A percentile compares a stretch with the other conserved stretches of the same genome.
Evolutionary conservation across 2,329 filamentous ascomycete genomes (phyloP).

Genomic region (Monosporascus sp.): DNA sequence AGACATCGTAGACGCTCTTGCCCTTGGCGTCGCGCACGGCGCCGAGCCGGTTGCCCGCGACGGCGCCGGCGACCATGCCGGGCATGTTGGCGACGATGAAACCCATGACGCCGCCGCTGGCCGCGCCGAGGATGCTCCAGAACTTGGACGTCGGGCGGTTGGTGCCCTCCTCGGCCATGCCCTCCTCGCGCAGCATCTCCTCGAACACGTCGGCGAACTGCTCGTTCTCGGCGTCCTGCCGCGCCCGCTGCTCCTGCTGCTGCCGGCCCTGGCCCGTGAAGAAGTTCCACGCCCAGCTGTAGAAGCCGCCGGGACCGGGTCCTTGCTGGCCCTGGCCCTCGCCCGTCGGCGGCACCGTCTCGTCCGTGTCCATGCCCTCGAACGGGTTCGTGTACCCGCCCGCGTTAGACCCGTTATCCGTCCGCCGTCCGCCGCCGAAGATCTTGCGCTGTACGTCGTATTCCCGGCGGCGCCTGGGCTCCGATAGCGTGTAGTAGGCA

Average conservation of each 20-base stretch:
- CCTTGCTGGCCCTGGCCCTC: conserved; percentile 26
- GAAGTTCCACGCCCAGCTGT: conserved; percentile 74
- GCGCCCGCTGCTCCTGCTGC: conserved; percentile 32
- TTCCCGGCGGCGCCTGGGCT: conserved; percentile 68
- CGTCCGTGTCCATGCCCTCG: conserved; percentile 39
- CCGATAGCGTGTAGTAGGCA: conserved; percentile 87
- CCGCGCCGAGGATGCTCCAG: conserved; percentile 79
- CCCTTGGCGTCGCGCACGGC: conserved; percentile 84
- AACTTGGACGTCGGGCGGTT: conserved; percentile 65
- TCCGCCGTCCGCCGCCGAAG: conserved; percentile 38
- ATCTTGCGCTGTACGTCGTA: conserved; percentile 72
- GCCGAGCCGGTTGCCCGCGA: conserved; percentile 88
- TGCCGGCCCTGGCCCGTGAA: conserved; percentile 41
- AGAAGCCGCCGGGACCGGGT: conserved; percentile 36
- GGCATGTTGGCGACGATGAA: conserved; percentile 95
- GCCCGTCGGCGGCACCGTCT: conserved; percentile 37
- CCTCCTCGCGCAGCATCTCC: conserved; percentile 83
- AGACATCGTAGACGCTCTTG: conserved; percentile 93
- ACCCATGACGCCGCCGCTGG: conserved; percentile 84
- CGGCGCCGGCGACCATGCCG: conserved; percentile 81
- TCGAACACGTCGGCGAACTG: conserved; percentile 90
- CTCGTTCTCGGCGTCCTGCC: conserved; percentile 59
- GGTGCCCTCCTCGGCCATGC: conserved; percentile 68
- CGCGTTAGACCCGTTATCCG: conserved; percentile 18
- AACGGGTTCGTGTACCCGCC: conserved; percentile 40